Evolutionary conservation across 371 early-diverging fungal genomes (phyloP), one percentile per base, ranked within the genome.

Genomic region (Mortierella sp.): DNA sequence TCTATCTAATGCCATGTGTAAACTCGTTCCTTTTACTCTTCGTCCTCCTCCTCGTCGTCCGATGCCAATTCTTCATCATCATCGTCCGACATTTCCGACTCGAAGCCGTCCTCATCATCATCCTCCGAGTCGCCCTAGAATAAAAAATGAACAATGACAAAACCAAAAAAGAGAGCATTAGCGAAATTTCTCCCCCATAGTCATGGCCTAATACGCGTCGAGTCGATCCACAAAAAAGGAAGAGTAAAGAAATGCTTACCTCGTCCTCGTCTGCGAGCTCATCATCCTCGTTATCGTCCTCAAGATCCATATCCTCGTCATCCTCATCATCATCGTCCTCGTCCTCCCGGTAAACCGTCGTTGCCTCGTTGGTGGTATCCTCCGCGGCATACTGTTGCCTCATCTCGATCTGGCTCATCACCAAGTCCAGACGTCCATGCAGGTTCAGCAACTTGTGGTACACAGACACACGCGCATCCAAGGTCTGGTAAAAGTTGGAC

Each of bases 371-470:
- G 66, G 87, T 80, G 75, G 82, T 85, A 34, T 87, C 87, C 70
- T 87, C 84, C 7, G 86, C 73, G 45, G 85, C 86, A 39, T 88
- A 86, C 53, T 86, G 83, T 47, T 86, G 80, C 63, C 91, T 88
- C 76, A 90, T 85, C 66, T 90, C 89, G 53, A 94, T 91, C 85
- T 95, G 95, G 61, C 87, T 88, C 79, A 92, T 88, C 2, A 94
- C 91, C 80, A 96, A 80, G 71, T 96, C 96, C 34, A 96, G 86
- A 31, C 95, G 90, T n/a, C 96, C 96, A 50, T 89, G 85, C 55
- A 96, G 83, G 66, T 90, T 88, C 39, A 92, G 80, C 65, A 96
- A 82, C 72, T 92, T 92, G 16, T 89, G 87, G 77, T 92, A 92
- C 19, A 90, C 90, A 19, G 80, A 75, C 2, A 90, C 85, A 67